These are phyloP conservation scores for Coniferiporia weirii DNA, from an alignment of 1,284 basidiomycete species.

Conservation along the genomic window DNA sequence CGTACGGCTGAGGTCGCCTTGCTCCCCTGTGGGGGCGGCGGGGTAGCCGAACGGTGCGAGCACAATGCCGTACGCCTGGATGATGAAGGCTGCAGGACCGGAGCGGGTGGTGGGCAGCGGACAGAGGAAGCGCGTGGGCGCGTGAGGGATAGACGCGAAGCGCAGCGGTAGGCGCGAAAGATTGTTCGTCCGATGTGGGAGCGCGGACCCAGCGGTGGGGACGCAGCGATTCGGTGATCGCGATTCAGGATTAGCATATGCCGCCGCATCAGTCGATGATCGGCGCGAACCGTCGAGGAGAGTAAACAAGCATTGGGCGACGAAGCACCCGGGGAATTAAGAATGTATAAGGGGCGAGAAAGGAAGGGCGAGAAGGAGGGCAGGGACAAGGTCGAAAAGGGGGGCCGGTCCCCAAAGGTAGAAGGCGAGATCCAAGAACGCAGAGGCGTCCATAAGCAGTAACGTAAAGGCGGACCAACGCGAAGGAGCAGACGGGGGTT, in stretches of 20 bases:
- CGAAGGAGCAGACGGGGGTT: background rate
- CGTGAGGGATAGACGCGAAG: conserved; percentile 22
- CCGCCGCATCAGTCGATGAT: conserved; percentile 7
- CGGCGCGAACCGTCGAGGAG: conserved; percentile 3
- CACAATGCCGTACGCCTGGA: conserved; percentile 86
- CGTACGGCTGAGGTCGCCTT: conserved; percentile 82
- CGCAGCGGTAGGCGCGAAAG: conserved; percentile 7
- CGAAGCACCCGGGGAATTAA: background rate
- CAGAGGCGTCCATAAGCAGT: conserved; percentile 6
- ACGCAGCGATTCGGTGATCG: background rate
- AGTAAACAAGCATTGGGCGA: background rate
- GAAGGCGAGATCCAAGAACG: conserved; percentile 1
- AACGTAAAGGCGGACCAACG: background rate
- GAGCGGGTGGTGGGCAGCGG: background rate
- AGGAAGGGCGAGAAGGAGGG: background rate
- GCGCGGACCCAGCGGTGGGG: background rate
- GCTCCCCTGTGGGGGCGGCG: conserved; percentile 51
- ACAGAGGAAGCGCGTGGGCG: conserved; percentile 16
- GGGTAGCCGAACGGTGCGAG: conserved; percentile 59
- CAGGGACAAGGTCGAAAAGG: background rate
- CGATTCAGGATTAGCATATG: conserved; percentile 8
- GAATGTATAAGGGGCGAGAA: background rate
- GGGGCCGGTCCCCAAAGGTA: background rate
- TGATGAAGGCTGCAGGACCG: conserved; percentile 72
- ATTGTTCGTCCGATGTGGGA: background rate